Evolutionary conservation across 352 stramenopile species (phyloP).

Genomic region (Globisporangium viniferum): DNA sequence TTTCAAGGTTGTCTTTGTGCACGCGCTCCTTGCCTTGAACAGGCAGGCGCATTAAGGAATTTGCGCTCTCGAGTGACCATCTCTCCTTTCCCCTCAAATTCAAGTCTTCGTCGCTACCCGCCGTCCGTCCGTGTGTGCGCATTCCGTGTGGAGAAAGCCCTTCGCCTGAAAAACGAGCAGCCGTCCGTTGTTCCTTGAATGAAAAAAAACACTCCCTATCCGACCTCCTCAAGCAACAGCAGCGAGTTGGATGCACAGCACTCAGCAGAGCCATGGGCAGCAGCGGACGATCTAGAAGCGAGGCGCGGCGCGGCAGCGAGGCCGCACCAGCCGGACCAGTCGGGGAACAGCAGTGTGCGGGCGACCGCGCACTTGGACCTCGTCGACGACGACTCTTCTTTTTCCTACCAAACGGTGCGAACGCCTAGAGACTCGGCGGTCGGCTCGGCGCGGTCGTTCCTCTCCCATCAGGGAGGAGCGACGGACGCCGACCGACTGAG

Average conservation of each 20-base stretch:
- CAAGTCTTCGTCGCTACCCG: neutral
- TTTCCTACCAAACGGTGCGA: constrained; percentile 55
- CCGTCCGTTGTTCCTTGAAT: constrained; percentile 18
- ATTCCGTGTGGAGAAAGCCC: constrained; percentile 16
- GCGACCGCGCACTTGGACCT: constrained; percentile 7
- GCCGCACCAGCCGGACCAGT: neutral
- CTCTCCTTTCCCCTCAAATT: constrained; percentile 9
- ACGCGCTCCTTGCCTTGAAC: neutral
- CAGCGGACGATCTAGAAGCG: constrained; percentile 18
- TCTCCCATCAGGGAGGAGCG: neutral
- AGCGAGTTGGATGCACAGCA: constrained; percentile 16
- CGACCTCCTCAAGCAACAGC: constrained; percentile 13
- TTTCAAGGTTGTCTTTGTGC: neutral
- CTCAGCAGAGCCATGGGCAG: constrained; percentile 11
- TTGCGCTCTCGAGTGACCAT: constrained; percentile 9
- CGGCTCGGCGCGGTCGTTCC: constrained; percentile 19
- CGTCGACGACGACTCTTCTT: constrained; percentile 41
- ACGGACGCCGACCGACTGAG: constrained; percentile 12
- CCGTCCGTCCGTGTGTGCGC: neutral
- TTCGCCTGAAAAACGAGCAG: constrained; percentile 13
- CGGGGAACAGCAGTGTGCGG: neutral
- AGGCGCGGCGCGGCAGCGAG: neutral
- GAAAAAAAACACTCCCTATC: constrained; percentile 21
- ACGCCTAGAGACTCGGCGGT: constrained; percentile 54
- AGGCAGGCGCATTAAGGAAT: constrained; percentile 14